Base-by-base conservation (phyloP, 179 eudicot species). In the Sideroxylon spinosum region DNA sequence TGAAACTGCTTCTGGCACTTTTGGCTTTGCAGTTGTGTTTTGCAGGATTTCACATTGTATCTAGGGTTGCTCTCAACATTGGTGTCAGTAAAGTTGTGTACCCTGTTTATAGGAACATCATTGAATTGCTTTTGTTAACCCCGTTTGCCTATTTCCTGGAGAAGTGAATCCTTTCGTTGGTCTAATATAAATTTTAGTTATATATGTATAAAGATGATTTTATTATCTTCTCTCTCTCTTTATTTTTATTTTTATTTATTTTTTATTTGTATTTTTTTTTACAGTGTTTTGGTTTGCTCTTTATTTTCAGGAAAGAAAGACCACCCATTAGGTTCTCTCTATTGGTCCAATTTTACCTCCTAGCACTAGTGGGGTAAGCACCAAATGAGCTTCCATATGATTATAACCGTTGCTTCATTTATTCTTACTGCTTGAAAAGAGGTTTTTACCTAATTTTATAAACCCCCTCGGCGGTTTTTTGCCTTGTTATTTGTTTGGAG, bases 21-120 rank as follows among this genome's bases (percentile, higher is more conserved):
- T 81, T 92, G 57, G 75, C 79, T 67, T 83, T 92, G 84, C 97
- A 92, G 63, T 78, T 91, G 10, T 91, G 94, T 73, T 91, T 85
- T 85, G 90, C 97, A 71, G 97, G 93, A 11, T 92, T 89, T 79
- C 94, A 90, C 77, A 89, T 92, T 11, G 97, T 92, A 12, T 92
- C 97, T 7, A 85, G 97, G 76, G 82, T 90, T 74, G 97, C 97
- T 19, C 87, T 92, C 0, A 89, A 90, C 76, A 89, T 92, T 76
- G 97, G 97, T 32, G 84, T 92, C 4, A 92, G 97, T 80, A 88
- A 88, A 81, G 84, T 92, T 62, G 97, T 89, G 13, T 92, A 89
- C 73, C 94, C 97, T 4, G 84, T 92, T 79, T 92, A 90, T 71
- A 87, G 94, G 72, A 90, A 90, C 78, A 82, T 88, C 76, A 77